A percentile compares a stretch with the other conserved stretches of the same genome.
phyloP scores from a whole-genome alignment of 2,329 filamentous ascomycete species.

The Colletotrichum liriopes region DNA sequence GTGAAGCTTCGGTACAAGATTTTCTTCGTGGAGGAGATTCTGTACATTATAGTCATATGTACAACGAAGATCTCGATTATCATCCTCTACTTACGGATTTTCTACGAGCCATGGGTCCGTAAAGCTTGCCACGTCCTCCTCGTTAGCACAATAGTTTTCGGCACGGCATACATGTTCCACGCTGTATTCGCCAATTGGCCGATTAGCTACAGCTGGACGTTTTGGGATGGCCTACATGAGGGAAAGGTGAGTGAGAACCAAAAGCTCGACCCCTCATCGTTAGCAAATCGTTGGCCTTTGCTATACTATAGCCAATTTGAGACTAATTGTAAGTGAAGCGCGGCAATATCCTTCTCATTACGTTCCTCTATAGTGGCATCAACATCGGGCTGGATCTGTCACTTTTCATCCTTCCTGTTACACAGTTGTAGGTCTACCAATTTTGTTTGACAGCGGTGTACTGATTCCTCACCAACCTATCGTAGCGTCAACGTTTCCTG shows the following conservation, averaged over 20 bases:
- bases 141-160: not conserved
- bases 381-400: not conserved
- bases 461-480: not conserved
- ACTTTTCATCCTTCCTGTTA: not conserved
- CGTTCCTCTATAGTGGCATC: not conserved
- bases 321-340: not conserved
- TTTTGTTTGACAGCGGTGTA: not conserved
- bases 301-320: no score
- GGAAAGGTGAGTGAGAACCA: not conserved
- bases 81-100: not conserved
- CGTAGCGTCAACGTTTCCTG: not conserved
- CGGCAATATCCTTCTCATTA: not conserved
- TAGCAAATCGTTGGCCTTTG: not conserved
- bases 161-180: not conserved
- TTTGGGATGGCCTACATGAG: slow-evolving; percentile 2
- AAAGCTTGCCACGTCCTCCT: not conserved
- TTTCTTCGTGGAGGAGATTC: not conserved
- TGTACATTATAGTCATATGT: slow-evolving; percentile 2
- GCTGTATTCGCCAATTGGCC: not conserved
- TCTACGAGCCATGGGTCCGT: slow-evolving; percentile 2
- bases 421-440: not conserved
- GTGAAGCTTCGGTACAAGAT: not conserved
- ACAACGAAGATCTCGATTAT: slow-evolving; percentile 1
- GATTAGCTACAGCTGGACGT: not conserved
- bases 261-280: not conserved